Evolutionary conservation across 768 basidiomycete species (phyloP).

Genomic region (Plicaturopsis crispa): DNA sequence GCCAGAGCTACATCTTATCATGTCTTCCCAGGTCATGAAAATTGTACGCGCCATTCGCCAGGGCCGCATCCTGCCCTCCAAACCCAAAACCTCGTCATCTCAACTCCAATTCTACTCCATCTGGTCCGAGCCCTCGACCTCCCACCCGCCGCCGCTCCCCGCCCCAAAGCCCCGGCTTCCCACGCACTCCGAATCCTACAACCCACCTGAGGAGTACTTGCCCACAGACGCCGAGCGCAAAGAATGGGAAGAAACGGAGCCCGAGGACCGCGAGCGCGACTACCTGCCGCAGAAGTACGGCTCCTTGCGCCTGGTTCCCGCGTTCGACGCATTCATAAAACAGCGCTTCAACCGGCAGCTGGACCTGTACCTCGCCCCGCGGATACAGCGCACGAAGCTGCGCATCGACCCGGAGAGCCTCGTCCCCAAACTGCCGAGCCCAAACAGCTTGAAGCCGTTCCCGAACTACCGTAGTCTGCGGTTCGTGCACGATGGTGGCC

Average conservation of each 20-base stretch:
- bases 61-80: conserved; percentile 88
- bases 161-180: conserved; percentile 90
- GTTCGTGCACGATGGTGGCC: conserved; percentile 58
- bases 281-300: conserved; percentile 85
- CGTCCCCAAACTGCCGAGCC: conserved; percentile 91
- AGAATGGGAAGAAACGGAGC: conserved; percentile 76
- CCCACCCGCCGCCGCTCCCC: conserved; percentile 79
- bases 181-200: conserved; percentile 94
- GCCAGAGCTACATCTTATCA: background rate
- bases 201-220: conserved; percentile 95
- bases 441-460: conserved; percentile 88
- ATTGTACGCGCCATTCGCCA: conserved; percentile 97
- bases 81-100: conserved; percentile 64
- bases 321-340: conserved; percentile 86
- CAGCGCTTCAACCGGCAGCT: conserved; percentile 91
- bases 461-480: conserved; percentile 75
- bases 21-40: conserved; percentile 82
- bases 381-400: conserved; percentile 79
- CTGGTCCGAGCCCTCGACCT: conserved; percentile 77
- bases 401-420: conserved; percentile 89
- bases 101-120: conserved; percentile 76
- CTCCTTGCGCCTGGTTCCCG: conserved; percentile 84
- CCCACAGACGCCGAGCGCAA: conserved; percentile 76
- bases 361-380: conserved; percentile 93
- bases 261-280: conserved; percentile 85